Percentiles rank a stretch among this genome's conserved stretches.
Evolutionary conservation across 495 filamentous ascomycete species (phyloP).

Genomic region (Arthonia radiata): DNA sequence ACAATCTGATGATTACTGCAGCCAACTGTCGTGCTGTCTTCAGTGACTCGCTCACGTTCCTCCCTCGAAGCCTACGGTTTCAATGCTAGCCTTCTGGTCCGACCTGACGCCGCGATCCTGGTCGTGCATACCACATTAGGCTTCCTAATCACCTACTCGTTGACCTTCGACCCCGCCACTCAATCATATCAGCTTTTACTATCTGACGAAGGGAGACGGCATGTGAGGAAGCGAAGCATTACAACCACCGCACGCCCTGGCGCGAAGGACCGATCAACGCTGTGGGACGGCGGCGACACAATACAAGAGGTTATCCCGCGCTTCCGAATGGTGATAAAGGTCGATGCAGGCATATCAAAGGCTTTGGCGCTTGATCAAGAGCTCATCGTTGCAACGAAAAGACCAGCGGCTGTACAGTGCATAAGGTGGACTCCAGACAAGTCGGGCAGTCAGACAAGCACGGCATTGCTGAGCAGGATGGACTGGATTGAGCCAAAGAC

Average conservation of each 20-base stretch:
- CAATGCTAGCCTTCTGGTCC: conserved; percentile 61
- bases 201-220: conserved; percentile 29
- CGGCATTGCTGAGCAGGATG: conserved; percentile 74
- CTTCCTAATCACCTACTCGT: conserved; percentile 81
- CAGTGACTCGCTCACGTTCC: conserved; percentile 50
- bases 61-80: conserved; percentile 67
- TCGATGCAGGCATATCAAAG: conserved; percentile 77
- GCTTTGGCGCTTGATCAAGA: conserved; percentile 85
- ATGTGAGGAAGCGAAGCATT: too few species aligned
- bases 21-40: conserved; percentile 74
- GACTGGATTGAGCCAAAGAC: conserved; percentile 55
- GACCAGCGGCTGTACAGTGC: conserved; percentile 83
- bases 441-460: conserved; percentile 61
- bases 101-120: conserved; percentile 75
- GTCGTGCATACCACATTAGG: conserved; percentile 75
- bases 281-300: conserved; percentile 19
- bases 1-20: conserved; percentile 13
- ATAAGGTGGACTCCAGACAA: conserved; percentile 81
- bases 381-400: conserved; percentile 76
- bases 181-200: conserved; percentile 68
- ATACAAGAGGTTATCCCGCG: conserved; percentile 20
- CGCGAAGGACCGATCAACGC: too few species aligned
- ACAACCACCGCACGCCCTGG: too few species aligned
- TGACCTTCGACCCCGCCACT: conserved; percentile 60
- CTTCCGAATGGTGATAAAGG: conserved; percentile 94